phyloP scores from a whole-genome alignment of 768 basidiomycete genomes.

The Pholiota microspora region DNA sequence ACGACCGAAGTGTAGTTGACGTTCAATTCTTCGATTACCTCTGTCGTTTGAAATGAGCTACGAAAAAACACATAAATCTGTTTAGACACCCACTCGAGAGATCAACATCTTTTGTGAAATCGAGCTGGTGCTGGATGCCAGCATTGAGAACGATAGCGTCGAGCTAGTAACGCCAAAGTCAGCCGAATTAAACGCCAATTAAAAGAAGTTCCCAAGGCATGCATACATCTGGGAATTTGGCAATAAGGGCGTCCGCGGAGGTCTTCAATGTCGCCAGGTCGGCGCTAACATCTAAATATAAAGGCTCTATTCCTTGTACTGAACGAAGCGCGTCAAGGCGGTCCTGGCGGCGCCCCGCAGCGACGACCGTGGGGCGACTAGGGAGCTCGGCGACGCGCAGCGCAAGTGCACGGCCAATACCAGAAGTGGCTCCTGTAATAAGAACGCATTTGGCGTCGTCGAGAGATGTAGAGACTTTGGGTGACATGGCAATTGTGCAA shows the following conservation, averaged over 20 bases:
- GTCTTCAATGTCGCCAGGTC: slow-evolving; percentile 36
- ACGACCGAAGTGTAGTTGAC: slow-evolving; percentile 54
- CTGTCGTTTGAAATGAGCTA: slow-evolving; percentile 30
- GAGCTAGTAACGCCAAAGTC: slow-evolving; percentile 32
- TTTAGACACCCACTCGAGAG: slow-evolving; percentile 27
- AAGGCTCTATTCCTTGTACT: slow-evolving; percentile 34
- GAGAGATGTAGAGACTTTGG: slow-evolving; percentile 23
- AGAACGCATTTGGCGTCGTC: slow-evolving; percentile 49
- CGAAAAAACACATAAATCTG: neutral
- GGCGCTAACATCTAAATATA: slow-evolving; percentile 42
- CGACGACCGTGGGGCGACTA: slow-evolving; percentile 48
- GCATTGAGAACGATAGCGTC: slow-evolving; percentile 55
- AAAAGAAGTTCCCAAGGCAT: neutral
- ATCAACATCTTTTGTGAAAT: slow-evolving; percentile 44
- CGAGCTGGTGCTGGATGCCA: slow-evolving; percentile 48
- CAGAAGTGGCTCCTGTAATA: slow-evolving; percentile 56
- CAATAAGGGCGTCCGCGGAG: slow-evolving; percentile 38
- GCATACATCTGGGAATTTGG: slow-evolving; percentile 48
- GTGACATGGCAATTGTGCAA: neutral
- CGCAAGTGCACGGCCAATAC: slow-evolving; percentile 57
- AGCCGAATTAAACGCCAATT: neutral
- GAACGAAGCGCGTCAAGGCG: slow-evolving; percentile 47
- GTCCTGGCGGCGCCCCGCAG: slow-evolving; percentile 49
- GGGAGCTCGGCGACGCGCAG: slow-evolving; percentile 45
- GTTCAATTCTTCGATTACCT: slow-evolving; percentile 43